Evolutionary conservation across 805 yeast species (phyloP).

Genomic region (Brettanomyces naardenensis): DNA sequence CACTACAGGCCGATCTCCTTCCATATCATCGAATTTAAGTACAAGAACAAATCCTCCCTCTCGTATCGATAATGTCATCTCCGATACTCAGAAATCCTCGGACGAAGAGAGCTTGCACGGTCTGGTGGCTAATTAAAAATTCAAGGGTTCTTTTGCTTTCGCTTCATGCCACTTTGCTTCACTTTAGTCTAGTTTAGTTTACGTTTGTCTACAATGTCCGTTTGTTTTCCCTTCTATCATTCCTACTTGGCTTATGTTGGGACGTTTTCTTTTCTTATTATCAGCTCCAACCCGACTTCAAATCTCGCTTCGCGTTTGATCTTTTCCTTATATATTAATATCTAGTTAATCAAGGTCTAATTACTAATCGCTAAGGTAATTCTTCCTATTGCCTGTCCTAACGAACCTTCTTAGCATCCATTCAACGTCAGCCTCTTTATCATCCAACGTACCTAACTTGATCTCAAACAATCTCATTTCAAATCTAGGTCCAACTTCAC

Average conservation of each 20-base stretch:
- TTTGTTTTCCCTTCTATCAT: background rate
- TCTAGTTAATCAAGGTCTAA: no score
- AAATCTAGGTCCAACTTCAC: conserved; percentile 98
- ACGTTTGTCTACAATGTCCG: background rate
- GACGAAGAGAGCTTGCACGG: conserved; percentile 19
- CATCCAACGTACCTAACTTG: conserved; percentile 83
- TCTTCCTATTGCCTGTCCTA: conserved; percentile 92
- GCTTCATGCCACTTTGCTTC: no score
- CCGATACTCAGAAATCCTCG: conserved; percentile 10
- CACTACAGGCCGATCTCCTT: background rate
- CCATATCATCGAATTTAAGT: conserved; percentile 1
- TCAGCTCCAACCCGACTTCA: no score
- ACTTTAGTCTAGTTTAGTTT: no score
- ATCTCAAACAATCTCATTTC: conserved; percentile 92
- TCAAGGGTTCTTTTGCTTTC: background rate
- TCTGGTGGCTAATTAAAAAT: conserved; percentile 21
- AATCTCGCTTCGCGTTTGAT: no score
- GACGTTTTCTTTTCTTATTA: background rate
- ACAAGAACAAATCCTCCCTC: background rate
- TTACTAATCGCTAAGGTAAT: conserved; percentile 48
- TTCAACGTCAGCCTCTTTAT: conserved; percentile 95
- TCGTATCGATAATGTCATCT: conserved; percentile 14
- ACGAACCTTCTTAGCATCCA: conserved; percentile 92
- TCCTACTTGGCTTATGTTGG: no score
- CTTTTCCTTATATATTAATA: no score